These are phyloP conservation scores for Aspergillus floridensis DNA, from an alignment of 2,329 filamentous ascomycete genomes.

Conservation along the genomic window DNA sequence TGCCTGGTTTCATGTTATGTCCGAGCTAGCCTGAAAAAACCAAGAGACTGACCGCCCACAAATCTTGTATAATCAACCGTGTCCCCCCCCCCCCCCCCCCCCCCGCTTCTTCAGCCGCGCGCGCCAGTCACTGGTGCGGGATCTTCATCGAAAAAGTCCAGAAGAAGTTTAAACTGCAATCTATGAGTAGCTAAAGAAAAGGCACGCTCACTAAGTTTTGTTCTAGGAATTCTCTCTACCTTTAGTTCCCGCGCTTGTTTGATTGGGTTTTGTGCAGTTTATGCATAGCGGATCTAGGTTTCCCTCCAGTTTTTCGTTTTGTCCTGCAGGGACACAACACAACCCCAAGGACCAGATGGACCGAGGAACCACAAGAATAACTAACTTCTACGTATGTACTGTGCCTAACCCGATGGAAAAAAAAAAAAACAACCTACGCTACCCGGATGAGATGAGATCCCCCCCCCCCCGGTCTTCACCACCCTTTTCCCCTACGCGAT, in stretches of 20 bases:
- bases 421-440: neutral
- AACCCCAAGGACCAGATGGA: too few species aligned
- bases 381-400: too few species aligned
- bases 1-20: neutral
- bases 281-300: neutral
- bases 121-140: conserved; percentile 9
- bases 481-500: neutral
- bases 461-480: neutral
- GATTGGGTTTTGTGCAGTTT: neutral
- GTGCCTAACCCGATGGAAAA: too few species aligned
- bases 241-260: neutral
- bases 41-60: too few species aligned
- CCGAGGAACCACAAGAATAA: too few species aligned
- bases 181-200: neutral
- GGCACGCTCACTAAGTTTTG: neutral
- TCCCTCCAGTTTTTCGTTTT: too few species aligned
- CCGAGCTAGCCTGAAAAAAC: neutral
- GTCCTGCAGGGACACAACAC: too few species aligned
- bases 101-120: conserved; percentile 20
- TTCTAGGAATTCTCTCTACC: neutral
- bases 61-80: neutral
- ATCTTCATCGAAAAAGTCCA: conserved; percentile 13
- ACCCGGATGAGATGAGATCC: neutral
- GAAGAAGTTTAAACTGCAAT: conserved; percentile 13
- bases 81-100: neutral